Evolutionary conservation across 768 basidiomycete species (phyloP), one percentile per base, ranked within the genome.

Genomic region (Mrakia hoshinonis): DNA sequence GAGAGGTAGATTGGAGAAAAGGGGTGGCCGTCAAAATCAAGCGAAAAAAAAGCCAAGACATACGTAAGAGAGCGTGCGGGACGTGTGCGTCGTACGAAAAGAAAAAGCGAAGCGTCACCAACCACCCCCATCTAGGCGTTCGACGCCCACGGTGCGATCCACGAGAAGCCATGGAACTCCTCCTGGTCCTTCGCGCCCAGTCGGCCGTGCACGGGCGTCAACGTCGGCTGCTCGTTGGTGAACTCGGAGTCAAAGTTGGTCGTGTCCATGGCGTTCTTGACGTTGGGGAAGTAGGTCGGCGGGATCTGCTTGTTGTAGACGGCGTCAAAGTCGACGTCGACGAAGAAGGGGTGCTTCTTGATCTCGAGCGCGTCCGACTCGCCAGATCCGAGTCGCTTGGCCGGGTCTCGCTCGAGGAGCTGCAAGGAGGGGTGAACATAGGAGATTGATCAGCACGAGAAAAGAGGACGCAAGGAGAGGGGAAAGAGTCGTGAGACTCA

Each of bases 271-370:
- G 87, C 89, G 74, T 89, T 89, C 70, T 86, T 91, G 77, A 99
- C 92, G 2, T 88, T 90, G 20, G 96, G 96, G 86, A 92, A 93
- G 83, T 97, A 99, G 4, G 95, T 91, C 26, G 93, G 91, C 26
- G 94, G 93, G 77, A 98, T 92, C 72, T 94, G 91, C 81, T 98
- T 98, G 82, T 96, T 84, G 74, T 95, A 79, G n/a, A 99, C 90
- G 79, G 97, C 95, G 75, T 98, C 96, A 79, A 89, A 99, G 81
- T 82, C 97, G 62, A 95, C 90, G 79, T 98, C 96, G 81, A 94
- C 93, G 85, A 99, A 99, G 86, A 98, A 99, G 4, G 92, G 87
- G 78, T 98, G 96, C 68, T 86, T 84, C 82, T 99, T 99, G 82
- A 99, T 95, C 76, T 97, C 95, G 76, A 92, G 90, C 1, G 96